Conservation (phyloP, 2,329 filamentous ascomycete genomes). For the Fusarium longipes region DNA sequence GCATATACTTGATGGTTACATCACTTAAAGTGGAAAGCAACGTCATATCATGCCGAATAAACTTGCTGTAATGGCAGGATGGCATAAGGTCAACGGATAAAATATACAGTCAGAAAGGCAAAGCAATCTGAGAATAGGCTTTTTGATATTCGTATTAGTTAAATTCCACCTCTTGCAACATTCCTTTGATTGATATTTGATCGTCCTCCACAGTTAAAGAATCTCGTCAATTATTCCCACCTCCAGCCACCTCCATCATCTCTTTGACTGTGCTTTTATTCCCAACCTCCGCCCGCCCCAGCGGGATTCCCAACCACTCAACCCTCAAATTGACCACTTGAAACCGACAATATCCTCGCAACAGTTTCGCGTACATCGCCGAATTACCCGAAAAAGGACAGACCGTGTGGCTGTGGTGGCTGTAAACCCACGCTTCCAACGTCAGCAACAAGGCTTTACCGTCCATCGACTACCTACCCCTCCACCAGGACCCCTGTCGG, state of each 20-base stretch:
- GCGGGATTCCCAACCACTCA: constrained; percentile 30
- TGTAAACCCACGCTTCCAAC: constrained; percentile 28
- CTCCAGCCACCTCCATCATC: constrained; percentile 34
- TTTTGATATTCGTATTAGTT: not conserved
- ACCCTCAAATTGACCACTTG: constrained; percentile 22
- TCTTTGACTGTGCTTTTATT: constrained; percentile 18
- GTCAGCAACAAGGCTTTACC: constrained; percentile 31
- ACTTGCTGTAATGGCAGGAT: constrained; percentile 7
- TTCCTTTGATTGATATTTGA: constrained; percentile 21
- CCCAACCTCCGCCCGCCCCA: constrained; percentile 30
- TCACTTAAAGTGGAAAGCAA: constrained; percentile 25
- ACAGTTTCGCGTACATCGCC: constrained; percentile 14
- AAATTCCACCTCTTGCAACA: constrained; percentile 15
- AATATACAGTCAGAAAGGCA: not conserved
- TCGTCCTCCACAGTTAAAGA: constrained; percentile 6
- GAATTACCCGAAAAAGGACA: constrained; percentile 21
- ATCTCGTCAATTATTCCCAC: constrained; percentile 12
- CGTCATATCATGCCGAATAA: constrained; percentile 19
- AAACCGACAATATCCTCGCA: constrained; percentile 31
- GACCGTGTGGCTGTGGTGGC: constrained; percentile 37
- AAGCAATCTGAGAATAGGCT: not conserved
- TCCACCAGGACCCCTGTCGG: constrained; percentile 32
- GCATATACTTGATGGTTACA: not conserved
- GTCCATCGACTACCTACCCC: constrained; percentile 31
- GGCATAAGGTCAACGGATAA: constrained; percentile 6